Base-by-base conservation (phyloP, 106 monocot species). In the Dendrobium officinale region DNA sequence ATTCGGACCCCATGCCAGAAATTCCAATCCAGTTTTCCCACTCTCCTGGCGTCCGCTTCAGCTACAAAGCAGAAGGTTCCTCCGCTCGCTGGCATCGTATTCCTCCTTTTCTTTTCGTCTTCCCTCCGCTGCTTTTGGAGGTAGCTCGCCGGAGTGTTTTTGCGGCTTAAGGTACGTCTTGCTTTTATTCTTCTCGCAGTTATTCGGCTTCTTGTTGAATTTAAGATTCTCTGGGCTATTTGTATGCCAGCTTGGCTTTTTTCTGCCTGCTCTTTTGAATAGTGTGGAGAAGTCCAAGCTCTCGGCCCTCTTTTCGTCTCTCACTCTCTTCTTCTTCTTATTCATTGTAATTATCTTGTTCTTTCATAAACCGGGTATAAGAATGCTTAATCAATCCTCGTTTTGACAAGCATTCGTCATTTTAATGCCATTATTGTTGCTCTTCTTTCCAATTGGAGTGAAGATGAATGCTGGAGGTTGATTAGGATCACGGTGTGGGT, bases 11-110 rank as follows among this genome's bases (percentile, higher is more conserved):
- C 40, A 77, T 29, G 5, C 66, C 31, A 5, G 11, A 37, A 61
- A 67, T 82, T 82, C 74, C 77, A 82, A 82, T 82, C 33, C 82
- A 42, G 66, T 66, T 82, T 82, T 77, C 66, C 82, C 18, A 24
- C 13, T 31, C 33, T 49, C 4, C 67, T 81, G 61, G 67, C 19
- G 82, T 82, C 82, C 82, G 82, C 61, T 13, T 19, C 61, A 31
- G n/a, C 58, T 58, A 58, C 58, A 58, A 58, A 58, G 58, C 58
- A 19, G 18, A 58, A 58, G 18, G 18, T 18, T 19, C 58, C 22
- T 9, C 17, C 6, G 29, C 8, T 48, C 45, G 22, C 31, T 31
- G 37, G 37, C 37, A 37, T 0, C 37, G 37, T 37, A 37, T 37
- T 37, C 37, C 37, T 37, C 7, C 64, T 66, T 24, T 26, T 26